Percentiles rank a stretch among this genome's conserved stretches.
Evolutionary conservation across 2,329 filamentous ascomycete genomes (phyloP).

Genomic region (Parascedosporium putredinis): DNA sequence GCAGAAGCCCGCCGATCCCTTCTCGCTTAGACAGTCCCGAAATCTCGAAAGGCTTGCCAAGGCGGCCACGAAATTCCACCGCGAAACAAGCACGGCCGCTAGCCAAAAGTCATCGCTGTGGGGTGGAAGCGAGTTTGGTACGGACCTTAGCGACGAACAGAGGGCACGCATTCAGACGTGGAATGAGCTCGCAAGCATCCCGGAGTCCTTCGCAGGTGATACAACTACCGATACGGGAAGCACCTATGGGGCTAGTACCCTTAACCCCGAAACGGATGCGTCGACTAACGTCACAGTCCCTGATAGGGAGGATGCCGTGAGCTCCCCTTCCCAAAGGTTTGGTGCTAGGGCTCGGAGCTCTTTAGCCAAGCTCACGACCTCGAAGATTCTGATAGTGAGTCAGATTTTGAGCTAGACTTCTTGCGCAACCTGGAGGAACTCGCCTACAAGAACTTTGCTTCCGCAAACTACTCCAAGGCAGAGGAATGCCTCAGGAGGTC

Average conservation of each 20-base stretch:
- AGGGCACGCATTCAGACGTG: background rate
- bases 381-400: too few relatives aligned
- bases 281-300: background rate
- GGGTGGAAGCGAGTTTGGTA: slow-evolving; percentile 2
- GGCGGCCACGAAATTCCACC: slow-evolving; percentile 5
- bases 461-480: slow-evolving; percentile 6
- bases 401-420: background rate
- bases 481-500: slow-evolving; percentile 7
- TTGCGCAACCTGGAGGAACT: slow-evolving; percentile 5
- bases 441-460: slow-evolving; percentile 3
- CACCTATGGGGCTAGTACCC: background rate
- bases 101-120: background rate
- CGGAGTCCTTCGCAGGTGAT: background rate
- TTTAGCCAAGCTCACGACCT: too few relatives aligned
- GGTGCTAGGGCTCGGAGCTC: too few relatives aligned
- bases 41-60: slow-evolving; percentile 6
- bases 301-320: background rate
- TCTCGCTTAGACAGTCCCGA: background rate
- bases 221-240: background rate
- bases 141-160: slow-evolving; percentile 2
- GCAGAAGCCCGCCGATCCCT: background rate
- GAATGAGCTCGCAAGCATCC: background rate
- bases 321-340: too few relatives aligned
- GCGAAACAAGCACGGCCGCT: background rate
- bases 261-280: background rate